Evolutionary conservation across 2,329 filamentous ascomycete species (phyloP).

Genomic region (Hirsutella rhossiliensis): DNA sequence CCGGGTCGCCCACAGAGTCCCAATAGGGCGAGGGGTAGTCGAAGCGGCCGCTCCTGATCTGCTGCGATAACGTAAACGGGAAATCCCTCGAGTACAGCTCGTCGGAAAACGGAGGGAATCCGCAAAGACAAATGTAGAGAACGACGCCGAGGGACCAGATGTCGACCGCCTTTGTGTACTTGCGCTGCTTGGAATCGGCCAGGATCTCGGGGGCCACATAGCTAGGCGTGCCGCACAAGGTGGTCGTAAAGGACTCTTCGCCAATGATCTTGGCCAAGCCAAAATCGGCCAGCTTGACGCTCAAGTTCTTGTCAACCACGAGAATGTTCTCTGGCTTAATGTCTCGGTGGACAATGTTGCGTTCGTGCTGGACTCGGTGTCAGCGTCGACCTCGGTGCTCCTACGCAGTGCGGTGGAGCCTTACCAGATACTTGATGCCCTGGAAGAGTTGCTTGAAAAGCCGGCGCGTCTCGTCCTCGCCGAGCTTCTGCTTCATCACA

Average conservation of each 20-base stretch:
- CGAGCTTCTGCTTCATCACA: conserved; percentile 78
- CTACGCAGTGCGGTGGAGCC: background rate
- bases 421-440: conserved; percentile 86
- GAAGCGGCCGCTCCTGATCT: conserved; percentile 81
- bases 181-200: conserved; percentile 65
- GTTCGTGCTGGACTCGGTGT: conserved; percentile 58
- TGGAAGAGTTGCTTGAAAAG: conserved; percentile 87
- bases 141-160: conserved; percentile 97
- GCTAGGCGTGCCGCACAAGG: conserved; percentile 89
- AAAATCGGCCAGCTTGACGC: conserved; percentile 91
- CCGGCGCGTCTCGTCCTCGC: conserved; percentile 72
- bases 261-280: conserved; percentile 97
- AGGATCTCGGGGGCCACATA: conserved; percentile 96
- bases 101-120: conserved; percentile 94
- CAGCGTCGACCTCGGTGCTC: conserved; percentile 14
- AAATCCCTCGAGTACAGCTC: conserved; percentile 74
- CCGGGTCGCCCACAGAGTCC: conserved; percentile 51
- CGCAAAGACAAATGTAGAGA: conserved; percentile 91
- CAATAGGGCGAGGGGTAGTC: conserved; percentile 96
- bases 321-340: conserved; percentile 98
- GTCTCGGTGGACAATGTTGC: conserved; percentile 93
- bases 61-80: conserved; percentile 75
- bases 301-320: conserved; percentile 70
- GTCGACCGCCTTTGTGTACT: conserved; percentile 91
- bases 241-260: conserved; percentile 95